Evolutionary conservation across 768 basidiomycete species (phyloP).

Genomic region (Myochromella boudieri): DNA sequence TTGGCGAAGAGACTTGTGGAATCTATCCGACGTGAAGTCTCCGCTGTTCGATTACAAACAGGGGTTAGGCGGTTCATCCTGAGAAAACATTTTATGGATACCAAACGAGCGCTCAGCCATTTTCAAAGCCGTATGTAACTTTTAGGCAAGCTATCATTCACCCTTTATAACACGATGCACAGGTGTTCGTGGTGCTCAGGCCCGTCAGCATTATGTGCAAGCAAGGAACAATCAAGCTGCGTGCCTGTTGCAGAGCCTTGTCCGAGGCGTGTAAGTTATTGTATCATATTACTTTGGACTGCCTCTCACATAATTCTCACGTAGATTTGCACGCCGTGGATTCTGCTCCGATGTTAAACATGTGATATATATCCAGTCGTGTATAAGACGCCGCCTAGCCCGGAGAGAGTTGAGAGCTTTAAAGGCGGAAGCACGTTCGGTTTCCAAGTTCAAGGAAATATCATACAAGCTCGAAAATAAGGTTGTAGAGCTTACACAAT

Average conservation of each 20-base stretch:
- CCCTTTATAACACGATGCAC: constrained; percentile 4
- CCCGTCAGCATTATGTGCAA: constrained; percentile 59
- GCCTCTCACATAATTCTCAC: constrained; percentile 2
- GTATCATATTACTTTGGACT: constrained; percentile 6
- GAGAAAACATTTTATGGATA: constrained; percentile 64
- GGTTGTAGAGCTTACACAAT: constrained; percentile 97
- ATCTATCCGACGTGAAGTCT: constrained; percentile 66
- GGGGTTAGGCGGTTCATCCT: constrained; percentile 72
- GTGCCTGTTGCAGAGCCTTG: constrained; percentile 72
- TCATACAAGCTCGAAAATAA: constrained; percentile 98
- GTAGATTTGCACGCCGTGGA: constrained; percentile 52
- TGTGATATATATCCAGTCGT: constrained; percentile 88
- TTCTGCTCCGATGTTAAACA: constrained; percentile 63
- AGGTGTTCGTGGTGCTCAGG: constrained; percentile 78
- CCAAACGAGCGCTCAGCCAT: constrained; percentile 59
- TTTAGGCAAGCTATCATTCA: neutral
- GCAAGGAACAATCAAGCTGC: constrained; percentile 62
- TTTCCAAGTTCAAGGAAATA: constrained; percentile 97
- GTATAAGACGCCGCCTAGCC: constrained; percentile 85
- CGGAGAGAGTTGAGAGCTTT: constrained; percentile 82
- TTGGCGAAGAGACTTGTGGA: constrained; percentile 72
- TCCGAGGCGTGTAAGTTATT: constrained; percentile 81
- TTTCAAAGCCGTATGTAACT: constrained; percentile 81
- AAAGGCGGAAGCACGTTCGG: constrained; percentile 91
- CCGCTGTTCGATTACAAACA: constrained; percentile 77